A percentile compares a stretch with the other conserved stretches of the same genome.
Evolutionary conservation across 1,139 yeast species (phyloP).

Genomic region (Yamadazyma spencermartinsiae): DNA sequence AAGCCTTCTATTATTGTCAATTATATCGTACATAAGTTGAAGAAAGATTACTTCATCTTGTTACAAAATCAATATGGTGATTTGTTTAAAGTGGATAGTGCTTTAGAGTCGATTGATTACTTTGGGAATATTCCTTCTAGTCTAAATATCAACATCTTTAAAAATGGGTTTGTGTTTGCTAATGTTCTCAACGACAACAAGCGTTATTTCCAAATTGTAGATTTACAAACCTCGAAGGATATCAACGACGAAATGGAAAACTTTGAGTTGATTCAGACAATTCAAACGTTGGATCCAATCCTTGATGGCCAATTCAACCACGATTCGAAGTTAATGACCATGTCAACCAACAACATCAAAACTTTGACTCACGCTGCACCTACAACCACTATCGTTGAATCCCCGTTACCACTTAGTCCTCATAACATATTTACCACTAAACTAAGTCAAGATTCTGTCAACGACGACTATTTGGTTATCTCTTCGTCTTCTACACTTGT

Average conservation of each 20-base stretch:
- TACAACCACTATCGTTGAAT: constrained; percentile 62
- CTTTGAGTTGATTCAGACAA: constrained; percentile 55
- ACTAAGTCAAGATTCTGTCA: constrained; percentile 39
- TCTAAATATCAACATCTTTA: constrained; percentile 57
- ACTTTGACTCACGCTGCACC: constrained; percentile 60
- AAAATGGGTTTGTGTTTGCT: constrained; percentile 74
- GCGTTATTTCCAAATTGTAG: constrained; percentile 71
- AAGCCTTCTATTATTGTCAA: constrained; percentile 40
- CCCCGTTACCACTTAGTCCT: constrained; percentile 70
- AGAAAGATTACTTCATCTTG: constrained; percentile 67
- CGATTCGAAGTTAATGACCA: constrained; percentile 30
- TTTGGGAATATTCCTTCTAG: constrained; percentile 76
- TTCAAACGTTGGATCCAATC: constrained; percentile 60
- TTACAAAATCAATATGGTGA: constrained; percentile 76
- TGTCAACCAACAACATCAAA: constrained; percentile 45
- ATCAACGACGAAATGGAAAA: constrained; percentile 45
- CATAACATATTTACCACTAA: constrained; percentile 62
- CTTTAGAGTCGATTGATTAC: constrained; percentile 36
- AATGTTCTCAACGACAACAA: constrained; percentile 65
- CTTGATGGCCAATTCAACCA: constrained; percentile 47
- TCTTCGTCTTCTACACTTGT: constrained; percentile 75
- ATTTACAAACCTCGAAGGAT: constrained; percentile 32
- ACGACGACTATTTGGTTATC: constrained; percentile 66
- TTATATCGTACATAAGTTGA: constrained; percentile 64
- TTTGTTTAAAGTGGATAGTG: constrained; percentile 49